Evolutionary conservation across 805 yeast genomes (phyloP), one percentile per base, ranked within the genome.

Genomic region (Yarrowia keelungensis): DNA sequence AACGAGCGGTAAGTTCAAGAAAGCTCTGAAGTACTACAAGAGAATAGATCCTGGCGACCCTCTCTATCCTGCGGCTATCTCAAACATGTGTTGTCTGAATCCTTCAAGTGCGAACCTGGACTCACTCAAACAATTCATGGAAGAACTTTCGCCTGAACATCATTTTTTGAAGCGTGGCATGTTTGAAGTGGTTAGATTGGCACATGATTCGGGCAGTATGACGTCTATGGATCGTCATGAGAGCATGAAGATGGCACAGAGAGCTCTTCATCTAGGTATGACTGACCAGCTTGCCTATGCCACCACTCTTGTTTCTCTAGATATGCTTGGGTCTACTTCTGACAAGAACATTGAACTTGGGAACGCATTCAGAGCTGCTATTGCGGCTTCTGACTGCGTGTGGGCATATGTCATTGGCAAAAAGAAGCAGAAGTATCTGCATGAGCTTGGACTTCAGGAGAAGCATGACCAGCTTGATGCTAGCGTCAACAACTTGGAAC

Each of bases 361-460:
- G 12, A 15, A 39, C 14, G 43, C 45, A 38, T 39, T 53, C n/a
- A 38, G 15, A 19, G 39, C 36, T 2, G 59, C 59, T 8, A 9
- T 53, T 8, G 11, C 35, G 3, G 59, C 39, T 16, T 19, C 59
- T 8, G 59, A 53, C 35, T 39, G n/a, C 2, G 45, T 39, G 14
- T 53, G 59, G 59, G 59, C 59, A 8, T 53, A 53, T 9, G 45
- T 53, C 14, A 22, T 53, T 39, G 59, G 59, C 15, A 35, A 38
- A n/a, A 39, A 53, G 36, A 53, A 39, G 36, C 39, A 53, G 45
- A 45, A 22, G 45, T 39, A 35, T 14, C 45, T 53, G 4, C 45
- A 53, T 12, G 35, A 53, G 35, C 59, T 53, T 12, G 59, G 59
- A 39, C 45, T 39, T 22, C n/a, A 38, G 14, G 59, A 53, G 5